A percentile compares a stretch with the other conserved stretches of the same genome.
These are phyloP conservation scores for Serendipita sp. DNA, from an alignment of 1,284 basidiomycete species.

Conservation along the genomic window DNA sequence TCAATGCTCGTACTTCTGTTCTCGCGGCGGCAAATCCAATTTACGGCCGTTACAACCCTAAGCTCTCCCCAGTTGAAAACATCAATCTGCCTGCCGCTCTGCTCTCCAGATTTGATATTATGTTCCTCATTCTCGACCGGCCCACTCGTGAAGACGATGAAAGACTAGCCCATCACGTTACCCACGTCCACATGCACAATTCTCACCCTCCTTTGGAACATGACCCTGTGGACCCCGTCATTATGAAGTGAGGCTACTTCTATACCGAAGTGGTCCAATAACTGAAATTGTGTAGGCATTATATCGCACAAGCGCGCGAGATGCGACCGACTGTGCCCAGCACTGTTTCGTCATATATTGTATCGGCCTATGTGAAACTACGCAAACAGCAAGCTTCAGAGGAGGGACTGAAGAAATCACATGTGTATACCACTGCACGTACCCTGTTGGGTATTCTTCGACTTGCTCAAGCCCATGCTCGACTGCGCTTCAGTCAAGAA, in stretches of 20 bases:
- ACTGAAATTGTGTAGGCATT: conserved; percentile 47
- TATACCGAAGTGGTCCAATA: neutral
- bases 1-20: conserved; percentile 97
- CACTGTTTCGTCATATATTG: conserved; percentile 83
- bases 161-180: conserved; percentile 90
- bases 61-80: conserved; percentile 95
- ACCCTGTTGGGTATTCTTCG: conserved; percentile 91
- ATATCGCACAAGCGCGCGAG: conserved; percentile 87
- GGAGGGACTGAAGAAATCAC: conserved; percentile 75
- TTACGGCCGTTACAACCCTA: conserved; percentile 96
- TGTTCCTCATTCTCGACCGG: conserved; percentile 96
- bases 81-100: conserved; percentile 98
- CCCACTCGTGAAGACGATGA: conserved; percentile 91
- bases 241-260: conserved; percentile 59
- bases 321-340: conserved; percentile 78
- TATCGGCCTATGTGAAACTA: conserved; percentile 89
- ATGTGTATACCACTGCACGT: conserved; percentile 92
- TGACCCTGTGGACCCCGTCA: conserved; percentile 68
- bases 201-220: conserved; percentile 74
- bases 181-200: conserved; percentile 95
- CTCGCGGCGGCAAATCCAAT: conserved; percentile 96
- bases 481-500: conserved; percentile 67
- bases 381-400: conserved; percentile 88
- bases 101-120: conserved; percentile 87
- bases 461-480: conserved; percentile 86